phyloP scores from a whole-genome alignment of 306 rosid genomes.

The Sesbania bispinosa region DNA sequence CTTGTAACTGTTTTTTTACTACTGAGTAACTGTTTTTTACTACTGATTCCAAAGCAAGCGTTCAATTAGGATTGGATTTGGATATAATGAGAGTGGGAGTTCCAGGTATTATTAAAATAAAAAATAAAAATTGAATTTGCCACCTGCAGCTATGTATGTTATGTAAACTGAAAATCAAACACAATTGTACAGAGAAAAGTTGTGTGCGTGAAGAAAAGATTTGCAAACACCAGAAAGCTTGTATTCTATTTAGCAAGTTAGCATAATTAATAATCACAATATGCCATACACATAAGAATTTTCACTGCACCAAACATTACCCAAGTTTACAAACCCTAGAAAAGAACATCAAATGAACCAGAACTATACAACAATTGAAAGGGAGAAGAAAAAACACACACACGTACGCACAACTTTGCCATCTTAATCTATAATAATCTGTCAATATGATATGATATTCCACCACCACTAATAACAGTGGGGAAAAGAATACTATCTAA shows the following conservation, averaged over 20 bases:
- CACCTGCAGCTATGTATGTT: too few relatives aligned
- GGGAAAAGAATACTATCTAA: conserved; percentile 39
- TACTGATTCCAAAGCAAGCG: too few relatives aligned
- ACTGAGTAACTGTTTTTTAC: too few relatives aligned
- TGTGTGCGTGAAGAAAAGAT: background rate
- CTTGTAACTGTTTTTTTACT: too few relatives aligned
- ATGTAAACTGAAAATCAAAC: background rate
- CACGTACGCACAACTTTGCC: conserved; percentile 31
- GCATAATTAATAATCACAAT: conserved; percentile 36
- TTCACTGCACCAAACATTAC: conserved; percentile 53
- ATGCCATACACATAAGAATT: conserved; percentile 39
- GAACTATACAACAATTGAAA: conserved; percentile 45
- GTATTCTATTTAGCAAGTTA: conserved; percentile 43
- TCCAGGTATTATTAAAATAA: too few relatives aligned
- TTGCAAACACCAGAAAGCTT: conserved; percentile 21
- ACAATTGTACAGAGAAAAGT: background rate
- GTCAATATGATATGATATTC: conserved; percentile 31
- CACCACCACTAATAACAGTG: conserved; percentile 40
- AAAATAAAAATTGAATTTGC: too few relatives aligned
- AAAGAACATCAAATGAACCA: conserved; percentile 34
- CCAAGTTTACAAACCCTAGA: conserved; percentile 55
- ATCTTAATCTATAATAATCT: conserved; percentile 33
- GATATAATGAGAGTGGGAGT: too few relatives aligned
- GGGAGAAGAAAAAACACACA: background rate
- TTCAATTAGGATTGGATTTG: too few relatives aligned